Evolutionary conservation across 768 basidiomycete genomes (phyloP).

Genomic region (Lactifluus subvellereus): DNA sequence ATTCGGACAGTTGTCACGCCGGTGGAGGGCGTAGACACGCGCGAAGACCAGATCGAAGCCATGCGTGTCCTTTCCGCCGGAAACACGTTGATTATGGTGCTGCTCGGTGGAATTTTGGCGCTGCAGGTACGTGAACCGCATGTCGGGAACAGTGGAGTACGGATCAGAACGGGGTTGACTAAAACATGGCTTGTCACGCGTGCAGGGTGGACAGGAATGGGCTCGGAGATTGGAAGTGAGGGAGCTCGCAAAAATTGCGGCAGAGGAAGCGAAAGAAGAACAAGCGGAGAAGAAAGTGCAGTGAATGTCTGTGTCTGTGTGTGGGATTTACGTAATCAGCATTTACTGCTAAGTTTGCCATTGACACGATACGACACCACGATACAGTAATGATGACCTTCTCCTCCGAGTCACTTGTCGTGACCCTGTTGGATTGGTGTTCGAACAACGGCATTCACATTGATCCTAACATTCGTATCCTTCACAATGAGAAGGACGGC

Average conservation of each 20-base stretch:
- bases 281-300: conserved; percentile 17
- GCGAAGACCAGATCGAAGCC: conserved; percentile 66
- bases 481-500: conserved; percentile 13
- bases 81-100: conserved; percentile 74
- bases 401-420: not conserved
- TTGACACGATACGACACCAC: not conserved
- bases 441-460: conserved; percentile 24
- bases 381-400: not conserved
- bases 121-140: conserved; percentile 55
- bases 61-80: conserved; percentile 79
- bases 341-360: conserved; percentile 5
- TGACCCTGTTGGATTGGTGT: conserved; percentile 25
- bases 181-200: conserved; percentile 4
- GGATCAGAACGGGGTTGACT: conserved; percentile 1
- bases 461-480: conserved; percentile 21
- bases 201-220: conserved; percentile 78
- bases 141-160: not conserved
- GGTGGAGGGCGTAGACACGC: conserved; percentile 45
- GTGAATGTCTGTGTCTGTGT: not conserved
- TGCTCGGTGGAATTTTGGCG: conserved; percentile 56
- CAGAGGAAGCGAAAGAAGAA: conserved; percentile 17
- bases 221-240: conserved; percentile 23
- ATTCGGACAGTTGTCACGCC: conserved; percentile 72
- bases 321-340: conserved; percentile 7
- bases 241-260: conserved; percentile 21